Percentiles rank a stretch among this genome's conserved stretches.
Conservation (phyloP, 768 basidiomycete species). For the Leccinum subgranulosum region DNA sequence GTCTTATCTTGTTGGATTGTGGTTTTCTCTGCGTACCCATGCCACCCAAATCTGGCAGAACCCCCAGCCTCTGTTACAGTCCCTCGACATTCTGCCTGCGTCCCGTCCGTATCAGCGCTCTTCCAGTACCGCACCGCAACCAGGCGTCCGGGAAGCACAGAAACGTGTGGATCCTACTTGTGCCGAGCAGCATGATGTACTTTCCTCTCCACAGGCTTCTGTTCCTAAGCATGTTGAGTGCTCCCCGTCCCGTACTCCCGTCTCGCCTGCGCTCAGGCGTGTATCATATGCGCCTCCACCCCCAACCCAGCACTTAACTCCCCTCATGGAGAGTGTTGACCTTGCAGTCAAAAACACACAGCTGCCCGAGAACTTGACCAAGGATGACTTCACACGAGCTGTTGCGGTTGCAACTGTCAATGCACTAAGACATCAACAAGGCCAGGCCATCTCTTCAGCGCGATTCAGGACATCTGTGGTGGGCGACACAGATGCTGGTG, state of each 20-base stretch:
- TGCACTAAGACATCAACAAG: conserved; percentile 79
- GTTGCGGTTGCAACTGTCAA: conserved; percentile 94
- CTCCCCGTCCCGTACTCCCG: conserved; percentile 17
- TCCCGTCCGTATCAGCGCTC: conserved; percentile 64
- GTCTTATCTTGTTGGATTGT: conserved; percentile 96
- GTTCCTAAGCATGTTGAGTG: conserved; percentile 29
- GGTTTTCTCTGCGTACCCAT: conserved; percentile 98
- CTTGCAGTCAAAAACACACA: conserved; percentile 62
- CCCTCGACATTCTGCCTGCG: conserved; percentile 52
- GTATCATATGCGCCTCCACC: conserved; percentile 53
- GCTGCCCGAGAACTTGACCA: conserved; percentile 63
- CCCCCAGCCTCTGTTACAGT: conserved; percentile 77
- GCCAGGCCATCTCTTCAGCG: conserved; percentile 46
- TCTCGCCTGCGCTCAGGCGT: conserved; percentile 48
- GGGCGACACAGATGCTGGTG: conserved; percentile 41
- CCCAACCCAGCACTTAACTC: conserved; percentile 44
- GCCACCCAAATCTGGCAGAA: conserved; percentile 99
- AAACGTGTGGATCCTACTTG: conserved; percentile 45
- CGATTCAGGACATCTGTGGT: conserved; percentile 42
- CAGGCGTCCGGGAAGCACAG: conserved; percentile 25
- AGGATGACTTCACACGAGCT: conserved; percentile 89
- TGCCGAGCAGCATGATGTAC: conserved; percentile 27
- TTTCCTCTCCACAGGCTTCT: conserved; percentile 41
- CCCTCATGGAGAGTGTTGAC: conserved; percentile 76
- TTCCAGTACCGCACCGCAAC: conserved; percentile 6